Evolutionary conservation across 176 grass and related monocot species (phyloP).

Genomic region (Raddia guianensis): DNA sequence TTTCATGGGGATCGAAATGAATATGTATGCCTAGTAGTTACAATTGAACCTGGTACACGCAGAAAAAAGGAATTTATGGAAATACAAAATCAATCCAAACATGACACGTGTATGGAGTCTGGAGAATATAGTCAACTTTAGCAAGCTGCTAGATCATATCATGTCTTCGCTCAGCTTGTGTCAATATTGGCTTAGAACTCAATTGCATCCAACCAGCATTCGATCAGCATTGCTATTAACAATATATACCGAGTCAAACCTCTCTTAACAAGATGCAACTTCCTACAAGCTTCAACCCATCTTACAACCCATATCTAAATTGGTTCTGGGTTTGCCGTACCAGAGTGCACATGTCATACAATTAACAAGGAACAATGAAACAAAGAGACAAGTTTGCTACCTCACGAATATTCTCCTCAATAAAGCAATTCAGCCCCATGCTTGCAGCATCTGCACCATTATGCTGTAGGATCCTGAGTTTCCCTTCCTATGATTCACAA

Average conservation of each 20-base stretch:
- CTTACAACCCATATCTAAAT: neutral
- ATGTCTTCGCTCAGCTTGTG: too few species aligned
- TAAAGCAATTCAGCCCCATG: constrained; percentile 51
- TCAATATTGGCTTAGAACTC: too few species aligned
- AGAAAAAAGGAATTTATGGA: neutral
- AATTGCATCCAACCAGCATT: too few species aligned
- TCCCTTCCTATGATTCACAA: constrained; percentile 73
- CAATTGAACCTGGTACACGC: constrained; percentile 11
- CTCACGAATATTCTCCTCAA: constrained; percentile 76
- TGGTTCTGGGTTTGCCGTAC: neutral
- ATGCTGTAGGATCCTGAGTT: constrained; percentile 93
- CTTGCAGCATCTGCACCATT: constrained; percentile 55
- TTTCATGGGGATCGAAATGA: constrained; percentile 25
- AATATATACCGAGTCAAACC: too few species aligned
- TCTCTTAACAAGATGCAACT: too few species aligned
- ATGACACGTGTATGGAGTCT: neutral
- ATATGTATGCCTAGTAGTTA: neutral
- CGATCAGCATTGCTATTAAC: too few species aligned
- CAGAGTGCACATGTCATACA: constrained; percentile 12
- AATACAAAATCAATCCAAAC: constrained; percentile 5
- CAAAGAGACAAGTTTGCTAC: constrained; percentile 34
- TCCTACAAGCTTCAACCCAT: too few species aligned
- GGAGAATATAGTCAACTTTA: neutral
- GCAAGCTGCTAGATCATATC: neutral
- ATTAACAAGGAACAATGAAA: constrained; percentile 11